These are phyloP conservation scores for Eucalyptus urophylla DNA, from an alignment of 345 rosid species.

Conservation along the genomic window DNA sequence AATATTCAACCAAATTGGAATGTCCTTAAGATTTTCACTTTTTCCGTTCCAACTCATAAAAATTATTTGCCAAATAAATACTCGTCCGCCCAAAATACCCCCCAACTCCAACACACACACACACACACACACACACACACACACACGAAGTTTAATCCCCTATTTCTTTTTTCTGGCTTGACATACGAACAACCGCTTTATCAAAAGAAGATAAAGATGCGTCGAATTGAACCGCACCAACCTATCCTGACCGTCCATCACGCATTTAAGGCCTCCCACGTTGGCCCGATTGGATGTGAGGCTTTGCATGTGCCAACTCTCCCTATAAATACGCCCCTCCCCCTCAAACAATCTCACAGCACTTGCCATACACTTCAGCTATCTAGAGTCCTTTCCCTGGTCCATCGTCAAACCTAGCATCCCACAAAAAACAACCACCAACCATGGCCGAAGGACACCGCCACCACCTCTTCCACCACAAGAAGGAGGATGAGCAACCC, in stretches of 20 bases:
- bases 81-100: not conserved
- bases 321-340: not conserved
- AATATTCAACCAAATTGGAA: not conserved
- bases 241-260: not conserved
- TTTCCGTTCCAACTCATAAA: not conserved
- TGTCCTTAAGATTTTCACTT: not conserved
- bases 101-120: no score
- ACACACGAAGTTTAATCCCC: not conserved
- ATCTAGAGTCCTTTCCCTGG: not conserved
- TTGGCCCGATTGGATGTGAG: not conserved
- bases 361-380: not conserved
- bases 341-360: not conserved
- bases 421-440: not conserved
- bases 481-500: slow-evolving; percentile 15
- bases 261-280: not conserved
- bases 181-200: not conserved
- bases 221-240: not conserved
- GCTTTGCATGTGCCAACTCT: not conserved
- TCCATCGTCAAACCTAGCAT: not conserved
- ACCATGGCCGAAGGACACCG: slow-evolving; percentile 35
- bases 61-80: not conserved
- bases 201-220: not conserved
- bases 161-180: not conserved
- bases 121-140: no score
- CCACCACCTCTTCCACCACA: slow-evolving; percentile 31